Conservation (phyloP, 1,139 yeast species). For the Diutina ranongensis region DNA sequence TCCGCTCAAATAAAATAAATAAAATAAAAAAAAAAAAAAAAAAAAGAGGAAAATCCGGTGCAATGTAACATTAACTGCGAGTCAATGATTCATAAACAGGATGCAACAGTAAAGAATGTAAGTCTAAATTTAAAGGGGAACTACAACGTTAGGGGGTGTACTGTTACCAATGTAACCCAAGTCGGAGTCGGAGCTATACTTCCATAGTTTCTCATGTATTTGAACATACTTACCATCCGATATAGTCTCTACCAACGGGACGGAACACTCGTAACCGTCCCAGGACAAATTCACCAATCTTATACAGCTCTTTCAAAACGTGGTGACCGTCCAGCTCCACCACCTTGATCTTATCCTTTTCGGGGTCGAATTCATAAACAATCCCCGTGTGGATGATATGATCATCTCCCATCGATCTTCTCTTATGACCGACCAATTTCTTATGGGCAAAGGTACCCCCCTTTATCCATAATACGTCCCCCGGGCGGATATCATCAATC, state of each 20-base stretch:
- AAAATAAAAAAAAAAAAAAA: too few species aligned
- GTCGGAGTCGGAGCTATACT: too few species aligned
- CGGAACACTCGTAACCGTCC: conserved; percentile 79
- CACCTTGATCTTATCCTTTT: conserved; percentile 68
- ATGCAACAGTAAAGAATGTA: too few species aligned
- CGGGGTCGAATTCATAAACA: conserved; percentile 61
- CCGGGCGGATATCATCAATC: conserved; percentile 60
- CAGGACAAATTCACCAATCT: conserved; percentile 57
- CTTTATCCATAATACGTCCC: conserved; percentile 71
- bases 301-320: conserved; percentile 51
- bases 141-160: too few species aligned
- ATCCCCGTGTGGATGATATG: conserved; percentile 20
- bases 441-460: conserved; percentile 65
- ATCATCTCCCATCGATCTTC: conserved; percentile 29
- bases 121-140: too few species aligned
- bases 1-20: too few species aligned
- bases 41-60: too few species aligned
- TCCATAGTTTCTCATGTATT: too few species aligned
- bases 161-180: too few species aligned
- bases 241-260: conserved; percentile 44
- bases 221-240: conserved; percentile 54
- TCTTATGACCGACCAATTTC: conserved; percentile 30
- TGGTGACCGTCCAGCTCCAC: conserved; percentile 49
- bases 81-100: too few species aligned
- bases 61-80: too few species aligned